phyloP scores from a whole-genome alignment of 208 protist species.

The Leishmania gerbilli region DNA sequence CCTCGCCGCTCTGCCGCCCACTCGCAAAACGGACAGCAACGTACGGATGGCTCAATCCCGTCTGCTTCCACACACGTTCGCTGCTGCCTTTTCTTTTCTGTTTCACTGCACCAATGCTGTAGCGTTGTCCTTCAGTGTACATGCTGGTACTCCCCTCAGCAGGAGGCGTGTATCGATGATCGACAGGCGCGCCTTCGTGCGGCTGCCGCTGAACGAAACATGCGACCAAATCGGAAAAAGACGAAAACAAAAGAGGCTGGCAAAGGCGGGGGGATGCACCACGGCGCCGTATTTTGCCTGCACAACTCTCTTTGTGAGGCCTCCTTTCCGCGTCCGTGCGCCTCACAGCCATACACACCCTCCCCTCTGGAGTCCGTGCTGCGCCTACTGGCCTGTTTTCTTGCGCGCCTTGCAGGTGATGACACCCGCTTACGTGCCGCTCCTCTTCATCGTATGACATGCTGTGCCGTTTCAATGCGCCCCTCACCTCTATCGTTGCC shows the following conservation, averaged over 20 bases:
- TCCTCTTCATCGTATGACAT: background rate
- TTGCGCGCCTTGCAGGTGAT: background rate
- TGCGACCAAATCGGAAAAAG: background rate
- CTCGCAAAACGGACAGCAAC: background rate
- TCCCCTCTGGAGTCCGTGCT: background rate
- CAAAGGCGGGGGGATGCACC: background rate
- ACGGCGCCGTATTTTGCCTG: background rate
- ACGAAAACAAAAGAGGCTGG: background rate
- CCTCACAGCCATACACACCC: background rate
- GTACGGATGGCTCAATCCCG: background rate
- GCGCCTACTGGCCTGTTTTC: background rate
- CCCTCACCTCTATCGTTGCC: background rate
- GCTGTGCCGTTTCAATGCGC: background rate
- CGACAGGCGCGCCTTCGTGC: background rate
- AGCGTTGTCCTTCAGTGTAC: too few species aligned
- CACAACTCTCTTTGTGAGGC: background rate
- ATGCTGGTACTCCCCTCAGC: background rate
- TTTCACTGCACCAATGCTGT: background rate
- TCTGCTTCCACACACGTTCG: background rate
- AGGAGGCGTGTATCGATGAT: background rate
- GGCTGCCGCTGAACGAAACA: background rate
- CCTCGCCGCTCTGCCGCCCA: too few species aligned
- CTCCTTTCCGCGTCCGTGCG: background rate
- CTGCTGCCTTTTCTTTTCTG: constrained; percentile 13
- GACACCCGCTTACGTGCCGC: background rate